These are phyloP conservation scores for Mycena albidolilacea DNA, from an alignment of 768 basidiomycete species.

Conservation along the genomic window DNA sequence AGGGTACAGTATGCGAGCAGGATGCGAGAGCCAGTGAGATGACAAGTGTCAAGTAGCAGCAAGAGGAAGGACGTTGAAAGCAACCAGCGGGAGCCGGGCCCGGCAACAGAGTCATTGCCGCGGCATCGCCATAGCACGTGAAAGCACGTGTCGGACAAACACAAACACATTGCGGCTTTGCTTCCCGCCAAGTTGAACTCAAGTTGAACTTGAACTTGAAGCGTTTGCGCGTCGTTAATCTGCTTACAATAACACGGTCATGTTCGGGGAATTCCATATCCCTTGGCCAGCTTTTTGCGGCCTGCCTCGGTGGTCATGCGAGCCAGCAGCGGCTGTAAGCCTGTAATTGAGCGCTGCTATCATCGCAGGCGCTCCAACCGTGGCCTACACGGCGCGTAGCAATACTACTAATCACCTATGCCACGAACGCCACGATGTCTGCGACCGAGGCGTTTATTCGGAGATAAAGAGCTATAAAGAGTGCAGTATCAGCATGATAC, in stretches of 20 bases:
- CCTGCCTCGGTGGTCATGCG: not conserved
- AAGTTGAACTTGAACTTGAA: no score
- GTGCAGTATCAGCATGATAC: not conserved
- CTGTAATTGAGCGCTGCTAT: not conserved
- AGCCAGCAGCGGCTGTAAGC: not conserved
- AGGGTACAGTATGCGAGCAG: not conserved
- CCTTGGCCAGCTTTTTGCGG: not conserved
- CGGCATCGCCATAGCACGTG: no score
- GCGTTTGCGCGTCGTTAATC: not conserved
- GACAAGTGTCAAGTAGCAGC: not conserved
- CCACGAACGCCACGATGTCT: no score
- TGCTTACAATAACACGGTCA: no score
- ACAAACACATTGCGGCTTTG: no score
- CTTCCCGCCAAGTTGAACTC: no score
- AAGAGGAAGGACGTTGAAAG: no score
- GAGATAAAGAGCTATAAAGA: not conserved
- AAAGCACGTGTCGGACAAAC: no score
- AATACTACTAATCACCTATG: no score
- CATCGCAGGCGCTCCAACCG: not conserved
- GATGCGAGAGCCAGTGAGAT: not conserved
- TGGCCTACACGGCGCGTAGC: not conserved
- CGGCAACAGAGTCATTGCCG: no score
- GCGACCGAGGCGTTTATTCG: not conserved
- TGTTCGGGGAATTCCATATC: not conserved
- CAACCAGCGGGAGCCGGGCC: no score